These are phyloP conservation scores for Naematelia aurantialba DNA, from an alignment of 768 basidiomycete species.

Conservation along the genomic window DNA sequence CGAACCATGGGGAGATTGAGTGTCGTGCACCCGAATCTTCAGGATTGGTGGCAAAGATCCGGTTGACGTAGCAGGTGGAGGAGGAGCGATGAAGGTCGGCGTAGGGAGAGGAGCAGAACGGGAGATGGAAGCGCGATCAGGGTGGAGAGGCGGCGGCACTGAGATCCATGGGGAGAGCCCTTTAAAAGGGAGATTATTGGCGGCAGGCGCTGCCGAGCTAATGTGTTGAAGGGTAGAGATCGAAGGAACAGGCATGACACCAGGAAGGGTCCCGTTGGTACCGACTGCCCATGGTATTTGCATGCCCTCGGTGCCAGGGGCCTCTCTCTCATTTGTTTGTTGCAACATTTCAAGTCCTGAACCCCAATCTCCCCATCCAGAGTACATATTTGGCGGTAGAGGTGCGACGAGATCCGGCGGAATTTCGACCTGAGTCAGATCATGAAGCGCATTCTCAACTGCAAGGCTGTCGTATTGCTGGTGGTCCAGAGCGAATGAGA, in stretches of 20 bases:
- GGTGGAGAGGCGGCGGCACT: neutral
- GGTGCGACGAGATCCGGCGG: constrained; percentile 32
- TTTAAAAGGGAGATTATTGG: neutral
- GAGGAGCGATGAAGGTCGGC: neutral
- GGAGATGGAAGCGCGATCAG: neutral
- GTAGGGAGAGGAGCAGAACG: neutral
- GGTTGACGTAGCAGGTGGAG: neutral
- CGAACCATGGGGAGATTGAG: neutral
- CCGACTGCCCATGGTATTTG: neutral
- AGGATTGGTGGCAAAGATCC: neutral
- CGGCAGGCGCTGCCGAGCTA: neutral
- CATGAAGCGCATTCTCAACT: constrained; percentile 18
- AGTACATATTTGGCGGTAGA: neutral
- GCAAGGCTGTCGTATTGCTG: constrained; percentile 9
- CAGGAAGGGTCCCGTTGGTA: neutral
- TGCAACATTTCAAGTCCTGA: neutral
- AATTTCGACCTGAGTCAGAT: constrained; percentile 18
- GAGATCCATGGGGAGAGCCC: neutral
- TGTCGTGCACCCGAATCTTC: neutral
- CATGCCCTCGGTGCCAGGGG: neutral
- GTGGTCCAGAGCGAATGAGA: constrained; percentile 6
- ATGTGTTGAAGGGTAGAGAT: neutral
- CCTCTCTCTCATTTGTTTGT: neutral
- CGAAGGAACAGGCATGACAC: neutral
- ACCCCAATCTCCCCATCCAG: neutral